Evolutionary conservation across 108 stramenopile species (phyloP).

Genomic region (Cylindrotheca fusiformis): DNA sequence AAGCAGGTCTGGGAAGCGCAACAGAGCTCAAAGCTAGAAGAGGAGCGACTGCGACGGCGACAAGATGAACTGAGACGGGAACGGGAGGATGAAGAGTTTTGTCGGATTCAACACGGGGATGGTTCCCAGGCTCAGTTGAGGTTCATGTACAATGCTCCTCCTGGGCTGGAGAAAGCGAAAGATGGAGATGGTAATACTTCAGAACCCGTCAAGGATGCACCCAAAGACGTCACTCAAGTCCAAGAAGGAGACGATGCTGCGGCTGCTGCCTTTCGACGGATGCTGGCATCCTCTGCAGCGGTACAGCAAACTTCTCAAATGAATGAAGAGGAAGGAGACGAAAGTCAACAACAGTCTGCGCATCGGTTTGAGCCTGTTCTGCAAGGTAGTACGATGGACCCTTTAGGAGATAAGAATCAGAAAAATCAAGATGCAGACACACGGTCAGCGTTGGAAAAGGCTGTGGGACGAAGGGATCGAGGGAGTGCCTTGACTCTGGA

Average conservation of each 20-base stretch:
- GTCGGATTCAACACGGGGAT: slow-evolving; percentile 49
- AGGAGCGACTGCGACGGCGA: slow-evolving; percentile 49
- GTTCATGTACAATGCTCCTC: slow-evolving; percentile 81
- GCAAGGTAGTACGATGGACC: slow-evolving; percentile 35
- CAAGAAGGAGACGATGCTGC: slow-evolving; percentile 83
- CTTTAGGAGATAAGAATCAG: slow-evolving; percentile 6
- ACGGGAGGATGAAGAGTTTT: slow-evolving; percentile 78
- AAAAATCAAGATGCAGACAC: slow-evolving; percentile 12
- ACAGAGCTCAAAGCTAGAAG: slow-evolving; percentile 56
- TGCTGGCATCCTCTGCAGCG: slow-evolving; percentile 48
- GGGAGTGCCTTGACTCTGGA: slow-evolving; percentile 49
- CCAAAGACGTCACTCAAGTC: slow-evolving; percentile 28
- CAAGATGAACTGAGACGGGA: slow-evolving; percentile 71
- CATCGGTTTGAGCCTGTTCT: slow-evolving; percentile 29
- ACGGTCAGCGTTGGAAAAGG: slow-evolving; percentile 69
- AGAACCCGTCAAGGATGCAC: slow-evolving; percentile 9
- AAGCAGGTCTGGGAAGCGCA: slow-evolving; percentile 75
- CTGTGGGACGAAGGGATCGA: slow-evolving; percentile 64
- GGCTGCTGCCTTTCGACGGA: slow-evolving; percentile 77
- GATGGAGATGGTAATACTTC: not conserved
- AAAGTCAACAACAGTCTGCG: slow-evolving; percentile 6
- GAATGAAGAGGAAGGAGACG: slow-evolving; percentile 1
- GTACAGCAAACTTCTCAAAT: not conserved
- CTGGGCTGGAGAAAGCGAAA: slow-evolving; percentile 46
- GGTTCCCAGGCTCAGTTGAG: slow-evolving; percentile 63